Evolutionary conservation across 345 rosid genomes (phyloP).

Genomic region (Passiflora organensis): DNA sequence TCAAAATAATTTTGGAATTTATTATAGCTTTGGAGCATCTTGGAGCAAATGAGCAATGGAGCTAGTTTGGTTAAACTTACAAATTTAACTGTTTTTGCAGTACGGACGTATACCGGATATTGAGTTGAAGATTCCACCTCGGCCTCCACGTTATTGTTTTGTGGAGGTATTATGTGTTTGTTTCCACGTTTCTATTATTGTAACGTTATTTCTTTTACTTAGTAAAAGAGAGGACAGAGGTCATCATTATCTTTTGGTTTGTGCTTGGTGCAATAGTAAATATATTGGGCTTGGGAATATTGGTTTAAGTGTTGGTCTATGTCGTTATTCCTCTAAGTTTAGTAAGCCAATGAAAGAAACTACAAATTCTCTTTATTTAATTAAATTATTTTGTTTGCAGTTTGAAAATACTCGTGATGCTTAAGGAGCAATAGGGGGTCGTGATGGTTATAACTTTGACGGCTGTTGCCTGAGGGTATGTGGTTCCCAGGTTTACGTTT

Average conservation of each 20-base stretch:
- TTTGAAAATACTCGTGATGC: constrained; percentile 53
- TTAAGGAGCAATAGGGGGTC: constrained; percentile 54
- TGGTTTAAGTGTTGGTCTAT: too few relatives aligned
- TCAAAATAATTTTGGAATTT: constrained; percentile 1
- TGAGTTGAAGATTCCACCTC: constrained; percentile 91
- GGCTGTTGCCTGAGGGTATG: constrained; percentile 49
- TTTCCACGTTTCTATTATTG: not conserved
- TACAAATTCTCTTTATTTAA: not conserved
- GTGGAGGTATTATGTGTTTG: constrained; percentile 63
- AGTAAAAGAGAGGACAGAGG: too few relatives aligned
- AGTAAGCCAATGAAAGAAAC: too few relatives aligned
- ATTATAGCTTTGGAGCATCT: constrained; percentile 9
- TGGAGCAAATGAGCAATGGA: constrained; percentile 9
- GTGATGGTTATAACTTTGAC: constrained; percentile 62
- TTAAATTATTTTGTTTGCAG: constrained; percentile 16
- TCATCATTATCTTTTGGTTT: too few relatives aligned
- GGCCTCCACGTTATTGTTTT: constrained; percentile 93
- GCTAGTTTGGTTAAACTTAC: not conserved
- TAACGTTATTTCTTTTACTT: too few relatives aligned
- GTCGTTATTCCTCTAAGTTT: too few relatives aligned
- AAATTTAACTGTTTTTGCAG: constrained; percentile 24
- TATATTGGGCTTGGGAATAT: too few relatives aligned
- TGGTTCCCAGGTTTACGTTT: not conserved
- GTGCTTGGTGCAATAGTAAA: too few relatives aligned
- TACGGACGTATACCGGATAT: constrained; percentile 89